phyloP scores from a whole-genome alignment of 1,284 basidiomycete species.

The Gomphus bonarii region DNA sequence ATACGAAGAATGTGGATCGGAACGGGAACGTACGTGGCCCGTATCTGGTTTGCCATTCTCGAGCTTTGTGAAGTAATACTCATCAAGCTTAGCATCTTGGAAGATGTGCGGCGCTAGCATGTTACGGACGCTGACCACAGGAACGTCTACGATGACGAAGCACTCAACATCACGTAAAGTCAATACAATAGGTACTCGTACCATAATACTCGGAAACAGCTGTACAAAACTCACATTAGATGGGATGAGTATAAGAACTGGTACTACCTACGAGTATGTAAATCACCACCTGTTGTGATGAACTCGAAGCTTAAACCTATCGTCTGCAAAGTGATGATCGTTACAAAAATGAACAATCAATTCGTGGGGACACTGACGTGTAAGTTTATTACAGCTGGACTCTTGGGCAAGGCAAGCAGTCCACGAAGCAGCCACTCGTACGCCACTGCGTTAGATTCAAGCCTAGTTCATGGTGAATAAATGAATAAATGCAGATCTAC shows the following conservation, averaged over 20 bases:
- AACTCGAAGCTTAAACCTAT: constrained; percentile 12
- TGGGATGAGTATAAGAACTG: background rate
- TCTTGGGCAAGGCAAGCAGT: constrained; percentile 12
- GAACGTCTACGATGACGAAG: constrained; percentile 8
- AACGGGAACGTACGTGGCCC: constrained; percentile 12
- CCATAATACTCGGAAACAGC: constrained; percentile 15
- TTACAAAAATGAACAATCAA: background rate
- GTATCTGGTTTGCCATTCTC: constrained; percentile 11
- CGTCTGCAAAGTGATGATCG: background rate
- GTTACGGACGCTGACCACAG: constrained; percentile 15
- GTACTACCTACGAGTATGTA: constrained; percentile 12
- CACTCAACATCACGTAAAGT: background rate
- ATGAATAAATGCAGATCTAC: background rate
- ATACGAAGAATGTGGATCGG: background rate
- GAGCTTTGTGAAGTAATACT: constrained; percentile 11
- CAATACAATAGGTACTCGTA: background rate
- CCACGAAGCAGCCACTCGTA: constrained; percentile 15
- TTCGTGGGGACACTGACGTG: constrained; percentile 7
- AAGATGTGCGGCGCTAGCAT: constrained; percentile 13
- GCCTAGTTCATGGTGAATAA: constrained; percentile 3
- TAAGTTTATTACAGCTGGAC: constrained; percentile 14
- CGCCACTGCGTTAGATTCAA: constrained; percentile 11
- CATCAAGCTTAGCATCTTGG: constrained; percentile 8
- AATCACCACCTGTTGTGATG: constrained; percentile 15
- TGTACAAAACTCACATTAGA: background rate